Conservation (phyloP, 768 basidiomycete species). For the Leccinum variicolor region DNA sequence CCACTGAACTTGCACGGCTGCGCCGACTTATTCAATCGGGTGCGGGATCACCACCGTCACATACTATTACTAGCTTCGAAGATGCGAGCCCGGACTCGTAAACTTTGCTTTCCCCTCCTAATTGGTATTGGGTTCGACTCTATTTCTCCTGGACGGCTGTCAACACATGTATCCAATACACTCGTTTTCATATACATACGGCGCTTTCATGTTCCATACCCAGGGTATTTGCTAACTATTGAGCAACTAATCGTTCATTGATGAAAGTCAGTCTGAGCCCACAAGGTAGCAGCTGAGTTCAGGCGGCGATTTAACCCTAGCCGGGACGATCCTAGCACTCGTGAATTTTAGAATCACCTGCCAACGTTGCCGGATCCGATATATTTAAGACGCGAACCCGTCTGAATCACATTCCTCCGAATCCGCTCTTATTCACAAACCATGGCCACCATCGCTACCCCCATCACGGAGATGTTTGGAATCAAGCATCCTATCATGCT, state of each 20-base stretch:
- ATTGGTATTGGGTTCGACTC: constrained; percentile 2
- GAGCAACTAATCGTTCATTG: constrained; percentile 3
- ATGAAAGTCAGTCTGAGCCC: too few species aligned
- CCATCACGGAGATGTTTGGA: constrained; percentile 85
- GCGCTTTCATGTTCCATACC: constrained; percentile 27
- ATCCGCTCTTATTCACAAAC: background rate
- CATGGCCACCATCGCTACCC: constrained; percentile 66
- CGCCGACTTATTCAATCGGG: constrained; percentile 69
- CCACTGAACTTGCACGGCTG: constrained; percentile 64
- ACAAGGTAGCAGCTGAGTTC: too few species aligned
- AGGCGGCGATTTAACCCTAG: too few species aligned
- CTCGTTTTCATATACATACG: constrained; percentile 21
- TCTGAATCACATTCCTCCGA: background rate
- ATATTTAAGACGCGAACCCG: background rate
- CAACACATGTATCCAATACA: constrained; percentile 34
- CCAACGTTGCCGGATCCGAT: background rate
- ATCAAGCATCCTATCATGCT: constrained; percentile 88
- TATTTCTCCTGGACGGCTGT: constrained; percentile 21
- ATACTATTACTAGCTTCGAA: constrained; percentile 10
- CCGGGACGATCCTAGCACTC: background rate
- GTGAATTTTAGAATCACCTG: constrained; percentile 1
- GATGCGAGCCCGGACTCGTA: constrained; percentile 14
- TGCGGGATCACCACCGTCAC: constrained; percentile 30
- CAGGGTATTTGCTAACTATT: constrained; percentile 19
- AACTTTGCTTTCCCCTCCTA: background rate